These are phyloP conservation scores for Vinca minor DNA, from an alignment of 257 asterid genomes.

Conservation along the genomic window DNA sequence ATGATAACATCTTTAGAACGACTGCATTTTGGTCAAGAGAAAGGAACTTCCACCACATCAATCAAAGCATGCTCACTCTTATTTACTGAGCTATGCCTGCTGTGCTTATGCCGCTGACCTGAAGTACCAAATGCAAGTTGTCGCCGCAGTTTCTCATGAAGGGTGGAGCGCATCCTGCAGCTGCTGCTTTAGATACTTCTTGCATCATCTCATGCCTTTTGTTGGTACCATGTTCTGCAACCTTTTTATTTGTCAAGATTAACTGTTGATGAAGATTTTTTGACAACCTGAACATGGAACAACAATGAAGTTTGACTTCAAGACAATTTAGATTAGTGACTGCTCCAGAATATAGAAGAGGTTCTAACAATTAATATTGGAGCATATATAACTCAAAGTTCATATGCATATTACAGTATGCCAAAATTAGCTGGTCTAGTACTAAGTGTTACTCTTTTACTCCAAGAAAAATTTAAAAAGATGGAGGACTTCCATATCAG, in stretches of 20 bases:
- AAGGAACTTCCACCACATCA: slow-evolving; percentile 67
- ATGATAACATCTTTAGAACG: slow-evolving; percentile 56
- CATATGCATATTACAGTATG: background rate
- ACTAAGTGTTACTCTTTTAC: background rate
- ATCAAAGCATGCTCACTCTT: slow-evolving; percentile 5
- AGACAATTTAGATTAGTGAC: background rate
- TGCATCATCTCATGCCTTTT: slow-evolving; percentile 51
- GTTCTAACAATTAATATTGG: background rate
- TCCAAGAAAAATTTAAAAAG: slow-evolving; percentile 18
- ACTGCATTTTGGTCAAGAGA: slow-evolving; percentile 61
- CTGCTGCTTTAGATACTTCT: slow-evolving; percentile 58
- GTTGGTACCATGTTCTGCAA: slow-evolving; percentile 40
- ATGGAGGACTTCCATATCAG: slow-evolving; percentile 10
- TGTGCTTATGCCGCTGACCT: slow-evolving; percentile 1
- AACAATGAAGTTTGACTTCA: background rate
- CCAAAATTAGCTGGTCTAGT: background rate
- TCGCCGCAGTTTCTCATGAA: slow-evolving; percentile 60
- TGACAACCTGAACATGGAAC: slow-evolving; percentile 45
- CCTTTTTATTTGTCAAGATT: slow-evolving; percentile 36
- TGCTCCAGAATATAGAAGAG: background rate
- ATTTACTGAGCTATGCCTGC: slow-evolving; percentile 11
- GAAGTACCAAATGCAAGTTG: slow-evolving; percentile 41
- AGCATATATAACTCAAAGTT: background rate
- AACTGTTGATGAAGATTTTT: slow-evolving; percentile 55
- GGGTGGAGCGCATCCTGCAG: slow-evolving; percentile 74